Percentiles rank a stretch among this genome's conserved stretches.
Evolutionary conservation across 352 stramenopile genomes (phyloP).

Genomic region (Pythium phragmitis): DNA sequence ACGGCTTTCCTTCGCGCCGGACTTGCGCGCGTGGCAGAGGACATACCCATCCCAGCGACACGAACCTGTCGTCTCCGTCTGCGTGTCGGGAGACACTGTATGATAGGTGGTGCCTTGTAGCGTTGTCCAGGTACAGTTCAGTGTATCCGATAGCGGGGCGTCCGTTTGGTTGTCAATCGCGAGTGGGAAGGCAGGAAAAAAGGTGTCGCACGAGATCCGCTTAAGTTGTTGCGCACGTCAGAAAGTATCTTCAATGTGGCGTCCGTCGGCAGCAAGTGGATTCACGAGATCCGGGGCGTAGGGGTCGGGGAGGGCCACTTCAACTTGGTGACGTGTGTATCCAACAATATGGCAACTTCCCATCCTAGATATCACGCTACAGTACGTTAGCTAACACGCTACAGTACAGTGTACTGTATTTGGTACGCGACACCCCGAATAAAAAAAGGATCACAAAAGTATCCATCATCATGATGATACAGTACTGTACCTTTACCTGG

Average conservation of each 20-base stretch:
- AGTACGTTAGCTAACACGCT: background rate
- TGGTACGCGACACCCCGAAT: slow-evolving; percentile 1
- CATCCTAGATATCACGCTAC: too few relatives aligned
- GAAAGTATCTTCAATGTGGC: slow-evolving; percentile 24
- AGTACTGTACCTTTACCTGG: background rate
- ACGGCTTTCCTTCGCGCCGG: background rate
- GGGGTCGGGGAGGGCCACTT: slow-evolving; percentile 15
- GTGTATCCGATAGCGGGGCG: too few relatives aligned
- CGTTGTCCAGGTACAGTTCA: background rate
- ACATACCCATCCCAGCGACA: background rate
- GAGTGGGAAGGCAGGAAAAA: background rate
- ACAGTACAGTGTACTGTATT: background rate
- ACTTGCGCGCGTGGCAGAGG: background rate
- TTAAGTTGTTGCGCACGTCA: slow-evolving; percentile 11
- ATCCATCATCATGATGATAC: slow-evolving; percentile 2
- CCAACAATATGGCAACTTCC: slow-evolving; percentile 1
- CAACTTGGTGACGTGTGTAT: slow-evolving; percentile 24
- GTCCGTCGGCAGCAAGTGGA: slow-evolving; percentile 1
- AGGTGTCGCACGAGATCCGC: slow-evolving; percentile 1
- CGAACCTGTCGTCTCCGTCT: background rate
- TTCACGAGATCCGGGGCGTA: slow-evolving; percentile 17
- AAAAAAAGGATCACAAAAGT: background rate
- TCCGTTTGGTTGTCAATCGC: background rate
- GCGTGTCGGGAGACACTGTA: slow-evolving; percentile 3
- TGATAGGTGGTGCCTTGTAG: background rate